Evolutionary conservation across 208 protist genomes (phyloP), one percentile per base, ranked within the genome.

Genomic region (Crithidia expoeki): DNA sequence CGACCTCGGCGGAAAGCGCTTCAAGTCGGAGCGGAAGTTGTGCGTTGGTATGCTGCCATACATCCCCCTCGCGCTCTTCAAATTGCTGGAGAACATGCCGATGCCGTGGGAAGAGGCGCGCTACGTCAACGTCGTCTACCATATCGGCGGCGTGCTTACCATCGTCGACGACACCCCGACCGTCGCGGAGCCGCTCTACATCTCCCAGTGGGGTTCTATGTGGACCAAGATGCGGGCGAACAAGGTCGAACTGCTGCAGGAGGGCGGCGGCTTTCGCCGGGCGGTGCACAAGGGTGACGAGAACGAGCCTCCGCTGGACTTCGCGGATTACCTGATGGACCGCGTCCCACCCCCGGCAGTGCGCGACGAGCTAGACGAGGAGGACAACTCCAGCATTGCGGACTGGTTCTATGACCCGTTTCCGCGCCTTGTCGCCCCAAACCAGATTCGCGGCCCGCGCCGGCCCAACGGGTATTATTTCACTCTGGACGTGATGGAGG

Each of bases 51-150:
- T 99, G 53, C 81, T 99, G 32, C 98, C 98, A 81, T 99, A 99
- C 80, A 89, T 99, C 47, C 99, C 99, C 14, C 97, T 99, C 60
- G 99, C 99, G 10, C 85, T 99, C 12, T 94, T 98, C 72, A 99
- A 99, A 91, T 89, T 99, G 30, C 83, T 99, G 3, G 99, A 99
- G 84, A 99, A 99, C 71, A 99, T 99, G 94, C 99, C 99, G n/a
- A 99, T 99, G 98, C 96, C 96, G 27, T 98, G 96, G 94, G 94
- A 98, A 68, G 87, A 97, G 76, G 85, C 98, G 34, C 89, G 98
- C 11, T 98, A 99, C 68, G 98, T 99, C 33, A 90, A 98, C 61
- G 98, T 99, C 6, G 82, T 99, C 27, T 99, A 99, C 84, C 99
- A 99, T 87, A 89, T 99, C 10, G 99, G 98, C 34, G 99, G 99